These are phyloP conservation scores for Arthrobotrys sinensis DNA, from an alignment of 2,329 filamentous ascomycete genomes.

Conservation along the genomic window DNA sequence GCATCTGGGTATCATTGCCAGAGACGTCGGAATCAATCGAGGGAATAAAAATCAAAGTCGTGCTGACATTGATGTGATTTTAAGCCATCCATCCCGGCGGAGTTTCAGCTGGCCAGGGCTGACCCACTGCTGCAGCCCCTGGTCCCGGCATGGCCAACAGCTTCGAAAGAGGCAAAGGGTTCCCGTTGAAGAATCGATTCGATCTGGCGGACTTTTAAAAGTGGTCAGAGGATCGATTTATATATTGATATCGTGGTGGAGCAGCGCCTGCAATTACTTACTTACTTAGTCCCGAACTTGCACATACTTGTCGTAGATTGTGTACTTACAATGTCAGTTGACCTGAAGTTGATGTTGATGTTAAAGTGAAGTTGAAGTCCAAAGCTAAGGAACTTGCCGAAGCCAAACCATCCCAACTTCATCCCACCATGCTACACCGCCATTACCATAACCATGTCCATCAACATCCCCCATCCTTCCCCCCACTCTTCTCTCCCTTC, in stretches of 20 bases:
- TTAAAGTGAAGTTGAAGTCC: not conserved
- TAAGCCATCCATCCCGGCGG: slow-evolving; percentile 9
- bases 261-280: not conserved
- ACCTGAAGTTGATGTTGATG: not conserved
- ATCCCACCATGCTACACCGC: slow-evolving; percentile 13
- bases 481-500: slow-evolving; percentile 22
- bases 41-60: slow-evolving; percentile 17
- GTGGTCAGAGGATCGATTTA: not conserved
- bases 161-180: slow-evolving; percentile 8
- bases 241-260: not conserved
- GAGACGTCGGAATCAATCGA: slow-evolving; percentile 1
- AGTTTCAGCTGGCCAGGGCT: slow-evolving; percentile 28
- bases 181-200: not conserved
- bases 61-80: slow-evolving; percentile 27
- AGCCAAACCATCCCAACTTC: slow-evolving; percentile 20
- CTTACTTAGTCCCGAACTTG: no score
- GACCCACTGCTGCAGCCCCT: slow-evolving; percentile 16
- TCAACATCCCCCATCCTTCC: slow-evolving; percentile 49
- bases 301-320: no score
- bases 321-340: not conserved
- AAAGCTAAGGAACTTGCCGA: slow-evolving; percentile 3
- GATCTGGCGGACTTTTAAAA: slow-evolving; percentile 1
- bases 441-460: slow-evolving; percentile 14
- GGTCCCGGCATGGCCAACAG: slow-evolving; percentile 9
- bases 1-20: slow-evolving; percentile 14